Evolutionary conservation across 768 basidiomycete genomes (phyloP).

Genomic region (Kwoniella sp.): DNA sequence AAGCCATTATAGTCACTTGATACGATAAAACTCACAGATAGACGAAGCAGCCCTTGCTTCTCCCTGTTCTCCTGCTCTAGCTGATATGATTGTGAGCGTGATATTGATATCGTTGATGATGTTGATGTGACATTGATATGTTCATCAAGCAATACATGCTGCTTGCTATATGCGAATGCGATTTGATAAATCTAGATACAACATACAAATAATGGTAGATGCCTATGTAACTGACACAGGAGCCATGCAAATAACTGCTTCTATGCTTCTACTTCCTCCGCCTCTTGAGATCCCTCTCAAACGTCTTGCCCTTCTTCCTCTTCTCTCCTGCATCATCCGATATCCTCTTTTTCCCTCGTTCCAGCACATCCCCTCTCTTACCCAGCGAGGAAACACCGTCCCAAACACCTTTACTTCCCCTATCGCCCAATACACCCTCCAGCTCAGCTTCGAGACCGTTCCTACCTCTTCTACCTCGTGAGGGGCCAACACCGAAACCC

Average conservation of each 20-base stretch:
- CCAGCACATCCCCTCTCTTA: slow-evolving; percentile 21
- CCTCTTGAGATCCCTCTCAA: slow-evolving; percentile 14
- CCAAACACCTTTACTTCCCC: slow-evolving; percentile 51
- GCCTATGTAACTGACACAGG: neutral
- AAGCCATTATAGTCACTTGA: too few species aligned
- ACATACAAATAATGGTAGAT: neutral
- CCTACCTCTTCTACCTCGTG: slow-evolving; percentile 44
- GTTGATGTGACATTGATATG: too few species aligned
- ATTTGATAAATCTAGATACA: too few species aligned
- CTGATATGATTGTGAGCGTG: too few species aligned
- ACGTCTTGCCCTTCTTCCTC: slow-evolving; percentile 7
- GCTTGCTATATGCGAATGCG: too few species aligned
- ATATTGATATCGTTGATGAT: too few species aligned
- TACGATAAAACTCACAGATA: too few species aligned
- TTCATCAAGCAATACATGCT: too few species aligned
- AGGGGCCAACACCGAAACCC: slow-evolving; percentile 60
- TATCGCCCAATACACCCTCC: slow-evolving; percentile 54
- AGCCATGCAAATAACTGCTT: neutral
- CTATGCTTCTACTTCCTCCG: slow-evolving; percentile 5
- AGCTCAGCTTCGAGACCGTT: slow-evolving; percentile 55
- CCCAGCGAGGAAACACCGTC: slow-evolving; percentile 47
- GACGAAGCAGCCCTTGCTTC: too few species aligned
- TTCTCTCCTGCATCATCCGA: slow-evolving; percentile 6
- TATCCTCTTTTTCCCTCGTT: slow-evolving; percentile 28
- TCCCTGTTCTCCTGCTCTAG: too few species aligned